Percentiles rank a stretch among this genome's conserved stretches.
phyloP scores from a whole-genome alignment of 2,329 filamentous ascomycete genomes.

The Stagonosporopsis cucurbitacearum region DNA sequence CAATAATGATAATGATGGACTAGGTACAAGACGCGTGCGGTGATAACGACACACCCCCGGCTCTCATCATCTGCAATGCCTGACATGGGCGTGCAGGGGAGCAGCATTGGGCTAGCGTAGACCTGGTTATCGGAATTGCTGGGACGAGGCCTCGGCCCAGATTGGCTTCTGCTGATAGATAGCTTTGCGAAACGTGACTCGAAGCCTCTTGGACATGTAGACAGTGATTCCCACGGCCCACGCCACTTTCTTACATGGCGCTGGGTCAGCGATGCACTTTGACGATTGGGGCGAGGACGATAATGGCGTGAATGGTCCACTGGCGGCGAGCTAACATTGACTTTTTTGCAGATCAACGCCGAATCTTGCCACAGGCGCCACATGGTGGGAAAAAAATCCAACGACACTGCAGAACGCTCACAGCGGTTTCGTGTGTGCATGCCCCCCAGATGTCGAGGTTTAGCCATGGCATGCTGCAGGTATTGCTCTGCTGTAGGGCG shows the following conservation, averaged over 20 bases:
- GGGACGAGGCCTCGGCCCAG: conserved; percentile 11
- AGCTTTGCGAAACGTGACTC: conserved; percentile 25
- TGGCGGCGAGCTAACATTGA: conserved; percentile 18
- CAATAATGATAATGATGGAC: no score
- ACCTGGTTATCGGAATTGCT: conserved; percentile 37
- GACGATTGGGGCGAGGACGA: conserved; percentile 23
- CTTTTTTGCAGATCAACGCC: conserved; percentile 23
- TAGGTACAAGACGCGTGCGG: conserved; percentile 23
- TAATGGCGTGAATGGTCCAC: conserved; percentile 15
- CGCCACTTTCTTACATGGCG: conserved; percentile 19
- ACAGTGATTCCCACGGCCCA: conserved; percentile 24
- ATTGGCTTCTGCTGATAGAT: conserved; percentile 20
- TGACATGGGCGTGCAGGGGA: conserved; percentile 22
- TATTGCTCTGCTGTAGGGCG: conserved; percentile 3
- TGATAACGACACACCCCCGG: conserved; percentile 29
- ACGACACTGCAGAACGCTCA: not conserved
- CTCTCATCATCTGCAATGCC: conserved; percentile 22
- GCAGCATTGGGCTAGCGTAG: conserved; percentile 24
- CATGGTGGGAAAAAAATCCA: conserved; percentile 5
- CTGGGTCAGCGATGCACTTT: conserved; percentile 15
- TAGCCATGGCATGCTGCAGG: conserved; percentile 1
- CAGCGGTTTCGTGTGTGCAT: not conserved
- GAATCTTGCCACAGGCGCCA: conserved; percentile 16
- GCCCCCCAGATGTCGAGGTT: not conserved
- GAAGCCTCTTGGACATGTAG: conserved; percentile 11